Base-by-base conservation (phyloP, 2,329 filamentous ascomycete species). In the Chrysoporthe deuterocubensis region DNA sequence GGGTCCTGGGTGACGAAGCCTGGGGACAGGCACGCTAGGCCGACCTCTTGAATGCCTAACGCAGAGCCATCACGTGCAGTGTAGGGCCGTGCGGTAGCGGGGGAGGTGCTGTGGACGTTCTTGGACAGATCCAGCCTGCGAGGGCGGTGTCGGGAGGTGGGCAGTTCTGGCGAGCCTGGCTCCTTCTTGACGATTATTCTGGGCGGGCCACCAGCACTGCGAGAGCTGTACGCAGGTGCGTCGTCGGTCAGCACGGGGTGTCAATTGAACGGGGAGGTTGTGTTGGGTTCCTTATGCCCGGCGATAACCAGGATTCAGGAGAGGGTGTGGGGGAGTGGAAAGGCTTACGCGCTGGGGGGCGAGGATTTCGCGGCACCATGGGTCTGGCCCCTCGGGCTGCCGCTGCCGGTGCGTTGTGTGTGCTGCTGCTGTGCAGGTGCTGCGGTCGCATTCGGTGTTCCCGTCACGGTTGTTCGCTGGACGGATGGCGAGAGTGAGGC, bases 131-230 rank as follows among this genome's bases (percentile, higher is more conserved):
- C 92, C 67, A 96, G 85, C 75, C 89, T 90, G 75, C 91, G 87
- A 16, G 92, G 92, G 68, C 92, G 87, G 75, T 93, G 92, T 63
- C 92, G 87, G 65, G 91, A 87, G 69, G 89, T 87, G 64, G 89
- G 85, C 75, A 96, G 63, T 44, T 68, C 68, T 59, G 68, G 68
- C 43, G 68, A 71, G 54, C 91, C 88, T 44, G 94, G 94, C 79
- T 99, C 96, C 81, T 97, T 97, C 85, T 98, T 98, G 69, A 99
- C 94, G 71, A 97, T 87, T 71, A 97, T 96, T 81, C 93, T 94
- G 52, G 92, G 92, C 40, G 80, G 79, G 58, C 81, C 84, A 78
- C 78, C 81, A 80, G 77, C 85, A 83, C 80, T 84, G 81, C 84
- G 85, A 79, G 84, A 77, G 73, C 84, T 84, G 73, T 70, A 43